A percentile compares a stretch with the other conserved stretches of the same genome.
Conservation (phyloP, 768 basidiomycete species). For the Lyophyllum semitale region DNA sequence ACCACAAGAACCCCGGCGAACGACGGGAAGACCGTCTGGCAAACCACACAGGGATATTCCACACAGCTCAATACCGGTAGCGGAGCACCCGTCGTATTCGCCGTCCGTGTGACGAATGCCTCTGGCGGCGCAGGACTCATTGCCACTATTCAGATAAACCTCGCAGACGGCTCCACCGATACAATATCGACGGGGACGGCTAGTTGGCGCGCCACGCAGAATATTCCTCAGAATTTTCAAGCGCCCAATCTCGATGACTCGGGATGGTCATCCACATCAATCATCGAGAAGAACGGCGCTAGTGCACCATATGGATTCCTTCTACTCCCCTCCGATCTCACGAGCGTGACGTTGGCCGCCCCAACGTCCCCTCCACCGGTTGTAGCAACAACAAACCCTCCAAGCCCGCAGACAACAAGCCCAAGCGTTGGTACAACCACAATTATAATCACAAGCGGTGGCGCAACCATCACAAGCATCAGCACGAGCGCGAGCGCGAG, state of each 20-base stretch:
- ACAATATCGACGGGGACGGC: background rate
- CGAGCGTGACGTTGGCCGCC: background rate
- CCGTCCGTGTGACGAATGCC: background rate
- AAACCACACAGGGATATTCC: conserved; percentile 1
- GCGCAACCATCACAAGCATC: background rate
- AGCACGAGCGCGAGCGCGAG: background rate
- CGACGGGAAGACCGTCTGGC: conserved; percentile 4
- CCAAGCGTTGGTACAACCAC: background rate
- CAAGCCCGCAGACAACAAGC: background rate
- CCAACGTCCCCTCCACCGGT: background rate
- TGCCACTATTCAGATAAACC: background rate
- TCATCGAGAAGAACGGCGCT: conserved; percentile 6
- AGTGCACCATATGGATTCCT: conserved; percentile 1
- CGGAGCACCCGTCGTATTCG: conserved; percentile 5
- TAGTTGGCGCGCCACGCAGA: conserved; percentile 1
- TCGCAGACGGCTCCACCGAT: conserved; percentile 6
- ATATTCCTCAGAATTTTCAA: conserved; percentile 5
- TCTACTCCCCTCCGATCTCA: background rate
- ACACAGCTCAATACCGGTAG: conserved; percentile 2
- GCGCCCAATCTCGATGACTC: conserved; percentile 3
- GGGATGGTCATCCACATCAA: background rate
- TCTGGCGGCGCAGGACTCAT: conserved; percentile 4
- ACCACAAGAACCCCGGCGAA: conserved; percentile 1
- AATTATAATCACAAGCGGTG: background rate
- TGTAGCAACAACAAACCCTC: background rate